A percentile compares a stretch with the other conserved stretches of the same genome.
These are phyloP conservation scores for Moringa oleifera DNA, from an alignment of 345 rosid genomes.

Conservation along the genomic window DNA sequence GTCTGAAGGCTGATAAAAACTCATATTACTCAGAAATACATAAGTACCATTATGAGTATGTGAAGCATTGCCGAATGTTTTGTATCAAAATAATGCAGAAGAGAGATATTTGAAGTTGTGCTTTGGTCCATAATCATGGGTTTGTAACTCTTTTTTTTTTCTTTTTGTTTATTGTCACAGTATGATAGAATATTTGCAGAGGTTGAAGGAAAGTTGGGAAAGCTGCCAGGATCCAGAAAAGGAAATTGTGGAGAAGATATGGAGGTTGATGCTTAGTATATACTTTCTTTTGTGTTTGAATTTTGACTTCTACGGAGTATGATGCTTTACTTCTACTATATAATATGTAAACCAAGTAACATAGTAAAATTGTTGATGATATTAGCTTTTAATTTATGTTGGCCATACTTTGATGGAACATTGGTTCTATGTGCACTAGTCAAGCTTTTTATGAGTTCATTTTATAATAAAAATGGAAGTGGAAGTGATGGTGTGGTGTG, in stretches of 20 bases:
- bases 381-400: no score
- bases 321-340: not conserved
- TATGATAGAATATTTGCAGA: constrained; percentile 61
- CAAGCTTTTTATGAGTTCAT: no score
- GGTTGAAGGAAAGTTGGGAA: constrained; percentile 74
- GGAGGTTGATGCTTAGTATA: constrained; percentile 50
- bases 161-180: constrained; percentile 44
- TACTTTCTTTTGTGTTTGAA: constrained; percentile 7
- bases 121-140: constrained; percentile 11
- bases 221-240: constrained; percentile 61
- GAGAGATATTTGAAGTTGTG: constrained; percentile 8
- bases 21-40: constrained; percentile 55
- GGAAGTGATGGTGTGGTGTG: no score
- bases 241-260: constrained; percentile 44
- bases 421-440: no score
- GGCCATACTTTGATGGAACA: no score
- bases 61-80: constrained; percentile 6
- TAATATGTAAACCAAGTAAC: no score
- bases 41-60: constrained; percentile 83
- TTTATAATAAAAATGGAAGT: no score
- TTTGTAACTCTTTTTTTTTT: constrained; percentile 11
- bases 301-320: constrained; percentile 1
- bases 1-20: constrained; percentile 45
- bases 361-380: no score
- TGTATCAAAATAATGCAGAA: not conserved